These are phyloP conservation scores for Penicilliopsis zonata DNA, from an alignment of 495 filamentous ascomycete genomes.

Conservation along the genomic window DNA sequence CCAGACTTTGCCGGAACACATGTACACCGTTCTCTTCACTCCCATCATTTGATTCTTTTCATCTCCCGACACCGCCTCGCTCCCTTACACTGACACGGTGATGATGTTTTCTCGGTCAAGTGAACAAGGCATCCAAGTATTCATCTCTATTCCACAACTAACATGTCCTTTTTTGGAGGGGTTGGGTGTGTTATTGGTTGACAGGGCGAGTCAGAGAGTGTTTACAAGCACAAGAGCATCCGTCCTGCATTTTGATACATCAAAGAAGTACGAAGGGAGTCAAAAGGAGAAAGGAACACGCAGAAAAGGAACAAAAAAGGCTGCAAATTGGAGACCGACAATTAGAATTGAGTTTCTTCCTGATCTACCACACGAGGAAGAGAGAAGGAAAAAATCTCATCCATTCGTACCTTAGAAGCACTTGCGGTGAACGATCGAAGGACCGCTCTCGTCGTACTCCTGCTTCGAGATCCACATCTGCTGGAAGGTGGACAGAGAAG, in stretches of 20 bases:
- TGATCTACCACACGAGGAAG: neutral
- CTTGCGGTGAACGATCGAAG: constrained; percentile 99
- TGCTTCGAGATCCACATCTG: constrained; percentile 99
- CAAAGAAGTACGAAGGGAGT: constrained; percentile 37
- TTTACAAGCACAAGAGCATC: constrained; percentile 31
- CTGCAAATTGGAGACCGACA: neutral
- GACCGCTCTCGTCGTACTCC: constrained; percentile 99
- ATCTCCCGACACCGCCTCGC: no score
- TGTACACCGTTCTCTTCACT: constrained; percentile 11
- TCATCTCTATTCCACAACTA: constrained; percentile 37
- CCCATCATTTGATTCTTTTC: constrained; percentile 5
- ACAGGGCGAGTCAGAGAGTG: constrained; percentile 36
- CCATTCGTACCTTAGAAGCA: constrained; percentile 86
- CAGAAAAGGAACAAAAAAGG: constrained; percentile 4
- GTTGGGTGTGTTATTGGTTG: constrained; percentile 34
- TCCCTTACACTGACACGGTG: no score
- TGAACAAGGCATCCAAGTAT: constrained; percentile 11
- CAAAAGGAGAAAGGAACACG: constrained; percentile 18
- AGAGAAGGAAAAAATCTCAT: neutral
- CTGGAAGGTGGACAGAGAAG: constrained; percentile 99
- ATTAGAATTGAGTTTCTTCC: neutral
- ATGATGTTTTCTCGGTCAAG: constrained; percentile 8
- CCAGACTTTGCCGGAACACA: constrained; percentile 11
- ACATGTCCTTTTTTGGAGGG: constrained; percentile 39
- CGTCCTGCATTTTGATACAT: constrained; percentile 38